Conservation (phyloP, 2,329 filamentous ascomycete species). For the Talaromyces sp. region DNA sequence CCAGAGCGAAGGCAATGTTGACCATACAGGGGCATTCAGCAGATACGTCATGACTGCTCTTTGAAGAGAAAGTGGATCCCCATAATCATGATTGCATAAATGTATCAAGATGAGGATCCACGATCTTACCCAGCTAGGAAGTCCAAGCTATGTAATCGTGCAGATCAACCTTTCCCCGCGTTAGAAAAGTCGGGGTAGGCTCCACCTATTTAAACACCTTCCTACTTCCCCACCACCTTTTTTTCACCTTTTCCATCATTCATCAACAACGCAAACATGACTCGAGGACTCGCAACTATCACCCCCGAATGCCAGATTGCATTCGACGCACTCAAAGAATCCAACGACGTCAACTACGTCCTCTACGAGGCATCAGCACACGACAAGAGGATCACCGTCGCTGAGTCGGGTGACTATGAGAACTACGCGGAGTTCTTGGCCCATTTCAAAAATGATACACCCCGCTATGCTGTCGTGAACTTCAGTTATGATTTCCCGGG, state of each 20-base stretch:
- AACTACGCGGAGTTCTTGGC: slow-evolving; percentile 18
- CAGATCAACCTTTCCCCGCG: slow-evolving; percentile 6
- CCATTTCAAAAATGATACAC: slow-evolving; percentile 17
- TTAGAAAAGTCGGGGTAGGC: slow-evolving; percentile 4
- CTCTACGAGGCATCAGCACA: slow-evolving; percentile 22
- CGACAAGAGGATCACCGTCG: slow-evolving; percentile 23
- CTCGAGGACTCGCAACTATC: slow-evolving; percentile 22
- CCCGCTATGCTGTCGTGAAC: slow-evolving; percentile 21
- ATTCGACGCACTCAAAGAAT: slow-evolving; percentile 24
- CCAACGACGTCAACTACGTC: slow-evolving; percentile 20
- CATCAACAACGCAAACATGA: slow-evolving; percentile 16
- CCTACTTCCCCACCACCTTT: not conserved
- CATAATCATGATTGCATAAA: too few species aligned
- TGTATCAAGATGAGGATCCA: too few species aligned
- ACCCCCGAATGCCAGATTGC: slow-evolving; percentile 19
- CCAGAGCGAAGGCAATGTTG: too few species aligned
- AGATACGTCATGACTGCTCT: too few species aligned
- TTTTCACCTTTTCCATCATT: not conserved
- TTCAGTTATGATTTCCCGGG: slow-evolving; percentile 17
- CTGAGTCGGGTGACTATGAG: slow-evolving; percentile 19
- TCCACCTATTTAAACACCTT: too few species aligned
- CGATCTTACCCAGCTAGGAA: not conserved
- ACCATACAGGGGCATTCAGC: too few species aligned
- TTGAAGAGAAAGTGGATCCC: too few species aligned
- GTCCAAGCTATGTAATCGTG: slow-evolving; percentile 2